These are phyloP conservation scores for Heliamphora pulchella DNA, from an alignment of 179 eudicot genomes.

Conservation along the genomic window DNA sequence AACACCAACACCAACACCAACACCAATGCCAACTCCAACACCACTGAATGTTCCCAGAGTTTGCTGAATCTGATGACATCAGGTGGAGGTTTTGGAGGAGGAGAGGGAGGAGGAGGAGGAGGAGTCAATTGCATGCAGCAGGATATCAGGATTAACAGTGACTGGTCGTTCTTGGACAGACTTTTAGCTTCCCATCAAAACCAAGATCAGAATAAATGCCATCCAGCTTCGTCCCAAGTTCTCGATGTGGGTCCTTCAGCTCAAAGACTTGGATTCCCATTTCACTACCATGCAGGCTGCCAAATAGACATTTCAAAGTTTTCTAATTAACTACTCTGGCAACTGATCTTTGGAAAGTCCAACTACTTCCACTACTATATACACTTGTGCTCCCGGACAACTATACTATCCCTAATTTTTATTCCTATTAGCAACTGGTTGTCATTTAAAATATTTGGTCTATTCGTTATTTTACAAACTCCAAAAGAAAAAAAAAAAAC, in stretches of 20 bases:
- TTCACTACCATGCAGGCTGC: constrained; percentile 24
- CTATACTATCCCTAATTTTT: neutral
- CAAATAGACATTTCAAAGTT: constrained; percentile 31
- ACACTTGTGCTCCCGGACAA: neutral
- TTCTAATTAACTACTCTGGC: constrained; percentile 14
- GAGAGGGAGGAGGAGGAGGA: no score
- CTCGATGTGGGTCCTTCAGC: constrained; percentile 24
- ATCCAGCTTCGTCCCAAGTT: constrained; percentile 17
- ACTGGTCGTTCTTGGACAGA: constrained; percentile 56
- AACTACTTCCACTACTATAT: neutral
- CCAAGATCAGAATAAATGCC: constrained; percentile 8
- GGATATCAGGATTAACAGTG: constrained; percentile 23
- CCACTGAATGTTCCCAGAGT: constrained; percentile 30
- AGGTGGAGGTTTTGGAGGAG: neutral
- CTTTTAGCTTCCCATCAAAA: constrained; percentile 40
- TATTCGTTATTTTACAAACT: no score
- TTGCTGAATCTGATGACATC: constrained; percentile 31
- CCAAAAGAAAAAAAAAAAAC: no score
- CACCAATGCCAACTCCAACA: constrained; percentile 20
- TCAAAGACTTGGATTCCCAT: constrained; percentile 25
- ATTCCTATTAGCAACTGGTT: no score
- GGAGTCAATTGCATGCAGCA: neutral
- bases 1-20: constrained; percentile 22
- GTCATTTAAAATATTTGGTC: no score
- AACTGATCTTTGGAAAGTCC: no score